These are phyloP conservation scores for Pyrenochaeta sp. DNA, from an alignment of 2,329 filamentous ascomycete species.

Conservation along the genomic window DNA sequence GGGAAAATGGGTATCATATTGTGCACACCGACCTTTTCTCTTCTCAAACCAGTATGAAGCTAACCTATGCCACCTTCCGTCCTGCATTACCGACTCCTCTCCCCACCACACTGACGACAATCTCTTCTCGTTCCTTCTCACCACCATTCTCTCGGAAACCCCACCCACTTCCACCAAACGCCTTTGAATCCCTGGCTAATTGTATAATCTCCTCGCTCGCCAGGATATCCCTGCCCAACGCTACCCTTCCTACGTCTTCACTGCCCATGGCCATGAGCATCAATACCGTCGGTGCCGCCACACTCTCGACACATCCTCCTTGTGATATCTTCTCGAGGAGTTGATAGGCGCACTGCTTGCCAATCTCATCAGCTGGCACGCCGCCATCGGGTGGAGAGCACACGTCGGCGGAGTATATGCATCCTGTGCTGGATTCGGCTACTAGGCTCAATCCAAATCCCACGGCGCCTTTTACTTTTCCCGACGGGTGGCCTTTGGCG, in stretches of 20 bases:
- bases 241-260: constrained; percentile 89
- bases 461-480: constrained; percentile 72
- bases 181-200: constrained; percentile 82
- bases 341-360: constrained; percentile 86
- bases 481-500: constrained; percentile 69
- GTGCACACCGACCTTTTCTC: constrained; percentile 3
- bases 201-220: constrained; percentile 82
- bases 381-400: constrained; percentile 78
- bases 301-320: constrained; percentile 80
- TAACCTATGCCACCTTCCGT: constrained; percentile 75
- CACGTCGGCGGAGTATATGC: constrained; percentile 88
- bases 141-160: constrained; percentile 70
- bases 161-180: constrained; percentile 92
- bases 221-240: constrained; percentile 81
- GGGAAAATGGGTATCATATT: constrained; percentile 27
- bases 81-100: constrained; percentile 94
- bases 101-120: constrained; percentile 91
- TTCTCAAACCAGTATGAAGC: background rate
- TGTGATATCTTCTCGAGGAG: constrained; percentile 82
- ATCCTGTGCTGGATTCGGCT: constrained; percentile 88
- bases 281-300: constrained; percentile 77
- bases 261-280: constrained; percentile 97
- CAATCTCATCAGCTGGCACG: constrained; percentile 87
- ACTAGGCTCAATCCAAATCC: constrained; percentile 92
- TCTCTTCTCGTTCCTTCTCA: constrained; percentile 67